Percentiles rank a stretch among this genome's conserved stretches.
Conservation (phyloP, 2,329 filamentous ascomycete species). For the Blumeria graminis region DNA sequence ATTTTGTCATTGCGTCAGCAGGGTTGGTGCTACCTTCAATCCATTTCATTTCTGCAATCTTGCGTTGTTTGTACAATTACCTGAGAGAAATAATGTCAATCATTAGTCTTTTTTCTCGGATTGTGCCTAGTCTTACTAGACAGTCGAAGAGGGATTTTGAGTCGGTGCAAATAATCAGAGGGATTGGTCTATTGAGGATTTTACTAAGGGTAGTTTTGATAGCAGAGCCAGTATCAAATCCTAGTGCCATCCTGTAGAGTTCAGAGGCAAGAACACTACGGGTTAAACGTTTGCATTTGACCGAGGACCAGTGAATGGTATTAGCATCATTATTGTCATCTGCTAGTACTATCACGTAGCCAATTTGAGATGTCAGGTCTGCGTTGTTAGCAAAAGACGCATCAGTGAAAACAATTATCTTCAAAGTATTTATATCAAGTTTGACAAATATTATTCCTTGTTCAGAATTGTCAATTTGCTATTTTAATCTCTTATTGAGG, state of each 20-base stretch:
- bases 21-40: too few species aligned
- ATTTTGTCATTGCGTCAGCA: too few species aligned
- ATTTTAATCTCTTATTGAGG: conserved; percentile 1
- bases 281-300: conserved; percentile 4
- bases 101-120: not conserved
- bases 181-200: not conserved
- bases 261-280: conserved; percentile 4
- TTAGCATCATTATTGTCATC: conserved; percentile 1
- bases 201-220: conserved; percentile 1
- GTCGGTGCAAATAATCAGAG: conserved; percentile 1
- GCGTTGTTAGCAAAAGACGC: conserved; percentile 1
- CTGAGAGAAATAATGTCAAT: not conserved
- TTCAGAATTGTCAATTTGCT: not conserved
- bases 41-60: too few species aligned
- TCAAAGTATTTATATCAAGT: not conserved
- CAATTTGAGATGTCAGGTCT: conserved; percentile 1
- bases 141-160: conserved; percentile 1
- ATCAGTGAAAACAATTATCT: not conserved
- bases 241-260: conserved; percentile 3
- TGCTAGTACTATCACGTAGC: not conserved
- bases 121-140: conserved; percentile 1
- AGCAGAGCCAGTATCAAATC: conserved; percentile 2
- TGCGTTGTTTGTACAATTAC: too few species aligned
- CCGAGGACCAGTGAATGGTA: conserved; percentile 1
- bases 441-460: not conserved